A percentile compares a stretch with the other conserved stretches of the same genome.
These are phyloP conservation scores for Antitrichia curtipendula DNA, from an alignment of 225 moss, liverwort and hornwort species.

Conservation along the genomic window DNA sequence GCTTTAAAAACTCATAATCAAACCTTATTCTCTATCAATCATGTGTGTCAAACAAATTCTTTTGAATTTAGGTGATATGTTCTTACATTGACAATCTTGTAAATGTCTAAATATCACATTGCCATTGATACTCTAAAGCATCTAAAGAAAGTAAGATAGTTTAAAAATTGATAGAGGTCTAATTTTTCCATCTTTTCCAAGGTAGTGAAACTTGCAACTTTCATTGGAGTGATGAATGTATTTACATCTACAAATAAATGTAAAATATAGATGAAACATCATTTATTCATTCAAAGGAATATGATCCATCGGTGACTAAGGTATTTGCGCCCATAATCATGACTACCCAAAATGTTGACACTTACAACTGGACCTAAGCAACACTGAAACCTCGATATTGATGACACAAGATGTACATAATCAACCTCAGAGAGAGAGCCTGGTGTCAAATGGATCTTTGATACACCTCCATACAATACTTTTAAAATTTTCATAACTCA, in stretches of 20 bases:
- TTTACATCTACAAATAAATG: background rate
- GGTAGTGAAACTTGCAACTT: too few species aligned
- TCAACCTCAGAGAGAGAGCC: background rate
- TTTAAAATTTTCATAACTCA: background rate
- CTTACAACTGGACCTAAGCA: background rate
- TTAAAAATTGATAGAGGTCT: background rate
- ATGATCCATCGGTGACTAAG: background rate
- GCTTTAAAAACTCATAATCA: background rate
- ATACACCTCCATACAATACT: background rate
- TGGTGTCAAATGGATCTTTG: too few species aligned
- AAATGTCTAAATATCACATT: background rate
- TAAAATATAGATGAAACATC: background rate
- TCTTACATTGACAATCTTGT: background rate
- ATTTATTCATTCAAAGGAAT: background rate
- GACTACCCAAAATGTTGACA: background rate
- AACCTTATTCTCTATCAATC: background rate
- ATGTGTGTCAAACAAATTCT: background rate
- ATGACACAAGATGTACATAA: background rate
- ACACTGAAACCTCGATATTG: rapidly evolving
- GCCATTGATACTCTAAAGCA: background rate
- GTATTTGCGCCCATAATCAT: background rate
- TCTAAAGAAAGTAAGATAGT: background rate
- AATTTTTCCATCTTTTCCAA: background rate
- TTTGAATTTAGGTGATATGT: background rate
- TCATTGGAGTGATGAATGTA: background rate